Conservation (phyloP, 371 early-diverging fungal genomes). For the Coemansia sp. region DNA sequence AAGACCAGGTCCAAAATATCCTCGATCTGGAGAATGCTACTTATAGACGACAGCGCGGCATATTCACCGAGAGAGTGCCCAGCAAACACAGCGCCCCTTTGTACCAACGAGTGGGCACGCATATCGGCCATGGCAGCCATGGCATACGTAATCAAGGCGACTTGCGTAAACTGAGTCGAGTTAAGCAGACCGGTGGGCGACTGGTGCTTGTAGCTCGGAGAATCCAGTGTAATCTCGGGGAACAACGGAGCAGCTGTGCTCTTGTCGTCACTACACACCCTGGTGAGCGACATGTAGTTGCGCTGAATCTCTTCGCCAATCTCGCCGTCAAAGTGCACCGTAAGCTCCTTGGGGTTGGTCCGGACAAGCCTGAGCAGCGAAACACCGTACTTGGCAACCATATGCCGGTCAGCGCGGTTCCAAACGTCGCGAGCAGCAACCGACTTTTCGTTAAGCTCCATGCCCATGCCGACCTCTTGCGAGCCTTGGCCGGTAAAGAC, state of each 20-base stretch:
- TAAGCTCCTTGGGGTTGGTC: conserved; percentile 82
- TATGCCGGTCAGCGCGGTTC: conserved; percentile 90
- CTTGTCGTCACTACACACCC: too few species aligned
- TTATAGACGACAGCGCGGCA: conserved; percentile 85
- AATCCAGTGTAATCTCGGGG: conserved; percentile 80
- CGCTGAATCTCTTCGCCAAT: conserved; percentile 83
- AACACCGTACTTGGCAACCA: conserved; percentile 85
- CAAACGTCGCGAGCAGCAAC: conserved; percentile 84
- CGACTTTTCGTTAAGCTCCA: conserved; percentile 88
- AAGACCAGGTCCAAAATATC: conserved; percentile 87
- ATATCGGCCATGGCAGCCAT: conserved; percentile 91
- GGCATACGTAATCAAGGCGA: conserved; percentile 86
- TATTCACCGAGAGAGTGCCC: conserved; percentile 97
- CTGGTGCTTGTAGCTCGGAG: conserved; percentile 81
- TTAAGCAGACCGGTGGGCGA: conserved; percentile 87
- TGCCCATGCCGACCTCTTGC: conserved; percentile 95
- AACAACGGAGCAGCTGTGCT: too few species aligned
- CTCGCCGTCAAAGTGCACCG: conserved; percentile 82
- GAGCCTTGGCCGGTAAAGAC: conserved; percentile 98
- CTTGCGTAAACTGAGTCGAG: conserved; percentile 96
- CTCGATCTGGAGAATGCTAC: conserved; percentile 82
- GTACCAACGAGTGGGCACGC: conserved; percentile 83
- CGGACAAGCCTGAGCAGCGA: conserved; percentile 91
- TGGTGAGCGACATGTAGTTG: too few species aligned
- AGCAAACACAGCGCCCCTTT: conserved; percentile 82